Evolutionary conservation across 768 basidiomycete genomes (phyloP), one percentile per base, ranked within the genome.

Genomic region (Erythrobasidium yunnanense): DNA sequence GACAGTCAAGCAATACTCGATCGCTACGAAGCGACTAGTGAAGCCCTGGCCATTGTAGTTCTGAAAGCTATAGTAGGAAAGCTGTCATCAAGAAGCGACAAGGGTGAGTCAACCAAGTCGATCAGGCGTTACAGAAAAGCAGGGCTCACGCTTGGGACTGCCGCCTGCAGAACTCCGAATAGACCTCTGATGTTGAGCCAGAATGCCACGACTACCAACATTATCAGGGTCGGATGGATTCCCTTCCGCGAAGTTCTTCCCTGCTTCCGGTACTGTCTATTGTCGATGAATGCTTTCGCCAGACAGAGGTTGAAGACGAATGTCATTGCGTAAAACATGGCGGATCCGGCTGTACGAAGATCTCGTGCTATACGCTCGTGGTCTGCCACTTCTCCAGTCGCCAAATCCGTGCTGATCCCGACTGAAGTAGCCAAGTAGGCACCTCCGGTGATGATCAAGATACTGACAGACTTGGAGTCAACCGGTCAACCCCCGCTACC

Each of bases 291-390:
- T 30, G 70, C 54, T 32, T 55, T 51, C 49, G 68, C 52, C 53
- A 71, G 65, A 23, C 55, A 32, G 32, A 55, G 53, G 53, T 66
- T 56, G 42, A 68, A 62, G 46, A 71, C 29, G 22, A 63, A 11
- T 11, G 69, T 71, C 45, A 71, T 68, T 35, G 55, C 63, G 54
- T 70, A 66, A 55, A 71, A 71, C 49, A 71, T 68, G 35, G 66
- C 69, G 38, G 65, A 62, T 7, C 71, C 71, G 45, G 55, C 62
- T 1, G 67, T 63, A 23, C 71, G 60, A 18, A 71, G 23, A 18
- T 55, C 46, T n/a, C 68, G 45, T 5, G 69, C 66, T 8, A 25
- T 60, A 3, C 27, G 5, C 25, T 55, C 42, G 54, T 62, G 56
- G 1, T 68, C 46, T 1, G 66, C 49, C 3, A 62, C 25, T 46